These are phyloP conservation scores for Cryptococcus maquisensis DNA, from an alignment of 1,284 basidiomycete species.

Conservation along the genomic window DNA sequence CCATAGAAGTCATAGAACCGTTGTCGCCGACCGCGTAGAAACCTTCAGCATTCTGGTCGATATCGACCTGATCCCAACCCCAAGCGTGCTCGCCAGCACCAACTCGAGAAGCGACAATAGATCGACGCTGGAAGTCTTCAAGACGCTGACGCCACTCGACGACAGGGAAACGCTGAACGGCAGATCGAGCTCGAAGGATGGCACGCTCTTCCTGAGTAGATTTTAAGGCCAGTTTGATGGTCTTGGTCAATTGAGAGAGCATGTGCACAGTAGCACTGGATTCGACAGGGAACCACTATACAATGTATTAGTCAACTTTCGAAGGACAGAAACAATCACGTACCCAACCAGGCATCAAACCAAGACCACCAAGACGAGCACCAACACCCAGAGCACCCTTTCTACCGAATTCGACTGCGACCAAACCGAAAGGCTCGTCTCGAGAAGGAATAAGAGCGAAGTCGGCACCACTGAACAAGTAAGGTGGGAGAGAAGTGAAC, in stretches of 20 bases:
- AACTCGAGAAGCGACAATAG: slow-evolving; percentile 66
- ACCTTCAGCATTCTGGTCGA: slow-evolving; percentile 8
- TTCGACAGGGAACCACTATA: slow-evolving; percentile 90
- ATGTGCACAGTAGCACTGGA: slow-evolving; percentile 84
- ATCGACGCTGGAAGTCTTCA: slow-evolving; percentile 87
- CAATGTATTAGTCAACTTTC: slow-evolving; percentile 4
- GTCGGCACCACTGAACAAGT: slow-evolving; percentile 86
- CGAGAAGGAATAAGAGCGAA: slow-evolving; percentile 90
- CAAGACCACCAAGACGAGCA: slow-evolving; percentile 83
- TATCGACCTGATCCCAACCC: slow-evolving; percentile 49
- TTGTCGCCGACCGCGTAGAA: slow-evolving; percentile 31
- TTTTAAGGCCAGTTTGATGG: slow-evolving; percentile 86
- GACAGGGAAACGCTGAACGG: slow-evolving; percentile 90
- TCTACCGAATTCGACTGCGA: slow-evolving; percentile 89
- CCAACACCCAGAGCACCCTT: slow-evolving; percentile 93
- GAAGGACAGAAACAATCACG: slow-evolving; percentile 41
- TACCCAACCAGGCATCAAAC: slow-evolving; percentile 95
- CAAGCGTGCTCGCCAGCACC: slow-evolving; percentile 70
- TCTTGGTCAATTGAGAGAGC: slow-evolving; percentile 90
- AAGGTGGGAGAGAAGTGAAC: slow-evolving; percentile 87
- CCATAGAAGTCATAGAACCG: slow-evolving; percentile 33
- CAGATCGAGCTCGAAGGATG: slow-evolving; percentile 82
- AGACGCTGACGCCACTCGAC: slow-evolving; percentile 92
- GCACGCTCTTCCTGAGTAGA: slow-evolving; percentile 85
- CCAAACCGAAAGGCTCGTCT: slow-evolving; percentile 90